Evolutionary conservation across 805 yeast species (phyloP).

Genomic region (Helenozyma baotianmanensis): DNA sequence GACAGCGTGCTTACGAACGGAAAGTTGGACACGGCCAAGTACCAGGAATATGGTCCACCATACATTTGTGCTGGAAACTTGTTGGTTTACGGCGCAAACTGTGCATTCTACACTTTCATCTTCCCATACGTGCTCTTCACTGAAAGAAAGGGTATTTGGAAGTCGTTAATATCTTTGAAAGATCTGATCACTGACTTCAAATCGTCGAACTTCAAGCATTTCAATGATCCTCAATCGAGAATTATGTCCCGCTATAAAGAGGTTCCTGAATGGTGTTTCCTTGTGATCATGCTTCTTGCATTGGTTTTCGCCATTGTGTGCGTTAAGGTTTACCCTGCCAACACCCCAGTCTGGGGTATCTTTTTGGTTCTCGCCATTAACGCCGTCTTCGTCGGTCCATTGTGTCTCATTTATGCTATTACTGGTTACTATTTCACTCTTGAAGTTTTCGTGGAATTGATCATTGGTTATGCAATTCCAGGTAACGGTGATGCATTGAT

Average conservation of each 20-base stretch:
- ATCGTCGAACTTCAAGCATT: slow-evolving; percentile 11
- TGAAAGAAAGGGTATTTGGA: slow-evolving; percentile 3
- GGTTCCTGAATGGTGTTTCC: slow-evolving; percentile 34
- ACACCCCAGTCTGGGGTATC: slow-evolving; percentile 20
- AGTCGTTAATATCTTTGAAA: slow-evolving; percentile 10
- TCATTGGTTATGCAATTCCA: slow-evolving; percentile 23
- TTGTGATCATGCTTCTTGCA: slow-evolving; percentile 22
- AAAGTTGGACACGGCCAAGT: slow-evolving; percentile 18
- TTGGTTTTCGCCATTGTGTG: slow-evolving; percentile 17
- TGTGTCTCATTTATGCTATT: slow-evolving; percentile 10
- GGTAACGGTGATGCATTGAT: slow-evolving; percentile 22
- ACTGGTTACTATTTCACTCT: slow-evolving; percentile 14
- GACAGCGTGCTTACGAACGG: slow-evolving; percentile 1
- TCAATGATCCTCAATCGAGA: slow-evolving; percentile 24
- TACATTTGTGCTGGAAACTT: slow-evolving; percentile 26
- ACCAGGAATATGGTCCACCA: slow-evolving; percentile 25
- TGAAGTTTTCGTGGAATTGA: slow-evolving; percentile 18
- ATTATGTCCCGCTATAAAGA: slow-evolving; percentile 32
- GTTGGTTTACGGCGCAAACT: slow-evolving; percentile 24
- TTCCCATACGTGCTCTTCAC: slow-evolving; percentile 8
- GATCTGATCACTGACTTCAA: slow-evolving; percentile 13
- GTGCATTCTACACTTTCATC: slow-evolving; percentile 25
- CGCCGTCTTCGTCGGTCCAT: slow-evolving; percentile 16
- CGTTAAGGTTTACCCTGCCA: slow-evolving; percentile 9
- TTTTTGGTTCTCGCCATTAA: slow-evolving; percentile 16